A percentile compares a stretch with the other conserved stretches of the same genome.
Conservation (phyloP, 805 yeast species). For the Candida chauliodis region DNA sequence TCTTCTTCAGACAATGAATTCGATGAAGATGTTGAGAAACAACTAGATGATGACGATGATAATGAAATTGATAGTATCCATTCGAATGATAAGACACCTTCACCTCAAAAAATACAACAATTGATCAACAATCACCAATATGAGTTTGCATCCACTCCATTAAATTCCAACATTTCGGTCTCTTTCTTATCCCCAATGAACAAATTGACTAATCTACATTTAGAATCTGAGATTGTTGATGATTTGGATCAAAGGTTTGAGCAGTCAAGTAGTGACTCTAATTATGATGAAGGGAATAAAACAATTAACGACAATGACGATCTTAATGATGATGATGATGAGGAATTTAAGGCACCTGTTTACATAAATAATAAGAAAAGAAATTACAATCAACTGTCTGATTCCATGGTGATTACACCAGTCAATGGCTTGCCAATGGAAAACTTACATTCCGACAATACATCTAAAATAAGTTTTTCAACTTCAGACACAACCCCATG, state of each 20-base stretch:
- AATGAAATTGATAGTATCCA: neutral
- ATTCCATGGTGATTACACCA: slow-evolving; percentile 18
- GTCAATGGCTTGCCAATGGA: slow-evolving; percentile 6
- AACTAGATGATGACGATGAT: neutral
- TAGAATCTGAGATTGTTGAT: slow-evolving; percentile 19
- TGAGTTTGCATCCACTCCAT: slow-evolving; percentile 12
- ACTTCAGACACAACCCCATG: slow-evolving; percentile 37
- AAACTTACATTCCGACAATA: neutral
- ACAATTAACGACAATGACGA: slow-evolving; percentile 11
- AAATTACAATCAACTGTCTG: slow-evolving; percentile 8
- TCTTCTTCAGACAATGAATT: slow-evolving; percentile 2
- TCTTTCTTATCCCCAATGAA: slow-evolving; percentile 33
- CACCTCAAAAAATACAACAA: slow-evolving; percentile 6
- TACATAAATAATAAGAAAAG: slow-evolving; percentile 7
- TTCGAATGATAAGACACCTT: slow-evolving; percentile 7
- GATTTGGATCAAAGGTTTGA: slow-evolving; percentile 7
- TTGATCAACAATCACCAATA: slow-evolving; percentile 3
- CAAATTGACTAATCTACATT: slow-evolving; percentile 30
- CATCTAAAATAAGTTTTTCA: slow-evolving; percentile 7
- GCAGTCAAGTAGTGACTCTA: neutral
- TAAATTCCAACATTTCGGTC: slow-evolving; percentile 15
- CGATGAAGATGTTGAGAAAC: slow-evolving; percentile 1
- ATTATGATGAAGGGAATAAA: slow-evolving; percentile 5
- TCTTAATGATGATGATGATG: slow-evolving; percentile 12
- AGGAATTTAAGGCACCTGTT: slow-evolving; percentile 4